Percentiles rank a stretch among this genome's conserved stretches.
Conservation (phyloP, 768 basidiomycete species). For the Tulasnella sp. region DNA sequence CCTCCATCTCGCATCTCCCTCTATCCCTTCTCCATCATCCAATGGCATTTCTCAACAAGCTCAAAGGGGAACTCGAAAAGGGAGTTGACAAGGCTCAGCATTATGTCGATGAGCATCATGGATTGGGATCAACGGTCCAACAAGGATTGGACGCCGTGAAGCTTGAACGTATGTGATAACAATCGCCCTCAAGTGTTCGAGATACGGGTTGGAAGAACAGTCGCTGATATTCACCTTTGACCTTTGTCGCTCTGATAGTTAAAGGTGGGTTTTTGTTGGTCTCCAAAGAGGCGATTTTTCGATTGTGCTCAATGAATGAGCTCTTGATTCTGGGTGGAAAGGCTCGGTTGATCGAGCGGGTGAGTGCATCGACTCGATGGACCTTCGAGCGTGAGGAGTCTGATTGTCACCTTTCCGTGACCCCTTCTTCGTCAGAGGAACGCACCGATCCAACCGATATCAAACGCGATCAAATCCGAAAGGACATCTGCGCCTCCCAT, state of each 20-base stretch:
- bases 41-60: too few species aligned
- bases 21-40: too few species aligned
- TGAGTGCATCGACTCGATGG: too few species aligned
- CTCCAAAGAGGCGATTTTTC: not conserved
- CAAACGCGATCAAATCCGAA: constrained; percentile 55
- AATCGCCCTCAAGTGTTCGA: not conserved
- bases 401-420: too few species aligned
- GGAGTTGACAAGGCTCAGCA: not conserved
- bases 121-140: not conserved
- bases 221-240: not conserved
- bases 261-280: not conserved
- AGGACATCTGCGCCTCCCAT: constrained; percentile 65
- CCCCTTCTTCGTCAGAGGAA: constrained; percentile 30
- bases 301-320: not conserved
- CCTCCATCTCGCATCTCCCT: too few species aligned
- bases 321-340: not conserved
- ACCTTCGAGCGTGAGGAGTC: too few species aligned
- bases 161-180: not conserved
- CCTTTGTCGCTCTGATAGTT: not conserved
- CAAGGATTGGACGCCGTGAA: not conserved
- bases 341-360: not conserved
- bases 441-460: constrained; percentile 72
- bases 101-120: not conserved
- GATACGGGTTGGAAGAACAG: not conserved
- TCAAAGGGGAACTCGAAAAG: not conserved